A percentile compares a stretch with the other conserved stretches of the same genome.
Evolutionary conservation across 2,329 filamentous ascomycete species (phyloP).

Genomic region (Gremmenia infestans): DNA sequence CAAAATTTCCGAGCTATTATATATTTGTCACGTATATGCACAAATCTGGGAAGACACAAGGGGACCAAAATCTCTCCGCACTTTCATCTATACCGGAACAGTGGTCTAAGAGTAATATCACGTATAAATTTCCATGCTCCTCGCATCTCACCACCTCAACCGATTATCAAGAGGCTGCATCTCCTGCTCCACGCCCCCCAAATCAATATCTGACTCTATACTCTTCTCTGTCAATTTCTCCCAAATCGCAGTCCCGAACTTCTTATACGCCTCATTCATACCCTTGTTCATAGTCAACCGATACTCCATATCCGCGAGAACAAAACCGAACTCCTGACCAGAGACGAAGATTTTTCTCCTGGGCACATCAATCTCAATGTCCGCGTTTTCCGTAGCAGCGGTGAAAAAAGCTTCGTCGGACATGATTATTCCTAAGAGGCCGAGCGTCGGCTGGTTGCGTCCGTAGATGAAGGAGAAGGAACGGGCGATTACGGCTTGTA

Average conservation of each 20-base stretch:
- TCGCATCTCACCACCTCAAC: no score
- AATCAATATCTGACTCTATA: no score
- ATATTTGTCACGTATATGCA: no score
- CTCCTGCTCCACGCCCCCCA: no score
- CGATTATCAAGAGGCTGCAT: no score
- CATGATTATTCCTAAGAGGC: slow-evolving; percentile 40
- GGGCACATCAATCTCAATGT: slow-evolving; percentile 34
- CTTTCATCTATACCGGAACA: no score
- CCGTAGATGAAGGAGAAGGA: slow-evolving; percentile 43
- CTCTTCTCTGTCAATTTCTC: slow-evolving; percentile 27
- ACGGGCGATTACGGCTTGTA: slow-evolving; percentile 40
- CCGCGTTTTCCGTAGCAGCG: slow-evolving; percentile 30
- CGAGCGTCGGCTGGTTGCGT: slow-evolving; percentile 41
- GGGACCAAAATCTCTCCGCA: no score
- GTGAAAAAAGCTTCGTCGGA: slow-evolving; percentile 36
- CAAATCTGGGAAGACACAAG: no score
- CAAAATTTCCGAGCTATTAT: no score
- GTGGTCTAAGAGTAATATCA: no score
- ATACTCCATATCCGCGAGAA: slow-evolving; percentile 37
- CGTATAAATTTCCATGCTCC: no score
- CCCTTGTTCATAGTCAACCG: slow-evolving; percentile 35
- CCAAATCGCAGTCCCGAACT: slow-evolving; percentile 35
- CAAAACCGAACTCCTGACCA: slow-evolving; percentile 31
- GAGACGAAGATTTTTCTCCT: slow-evolving; percentile 19
- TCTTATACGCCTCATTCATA: slow-evolving; percentile 36